A percentile compares a stretch with the other conserved stretches of the same genome.
phyloP scores from a whole-genome alignment of 2,329 filamentous ascomycete genomes.

The Orbilia brochopaga region DNA sequence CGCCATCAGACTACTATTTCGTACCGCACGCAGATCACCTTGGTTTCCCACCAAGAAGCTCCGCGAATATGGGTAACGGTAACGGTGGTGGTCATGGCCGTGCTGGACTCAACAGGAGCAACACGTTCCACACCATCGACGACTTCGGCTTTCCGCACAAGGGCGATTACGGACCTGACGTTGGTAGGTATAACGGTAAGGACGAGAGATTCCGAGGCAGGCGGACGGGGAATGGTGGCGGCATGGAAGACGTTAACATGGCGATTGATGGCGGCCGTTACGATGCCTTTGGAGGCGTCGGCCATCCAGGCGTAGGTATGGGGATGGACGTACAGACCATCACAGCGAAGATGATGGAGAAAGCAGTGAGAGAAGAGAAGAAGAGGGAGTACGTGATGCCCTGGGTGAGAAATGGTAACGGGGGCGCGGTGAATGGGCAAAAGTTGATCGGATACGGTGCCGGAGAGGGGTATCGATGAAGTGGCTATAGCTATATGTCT shows the following conservation, averaged over 20 bases:
- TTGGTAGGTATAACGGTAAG: slow-evolving; percentile 26
- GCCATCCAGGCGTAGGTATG: background rate
- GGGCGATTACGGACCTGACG: slow-evolving; percentile 29
- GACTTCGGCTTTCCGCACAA: slow-evolving; percentile 31
- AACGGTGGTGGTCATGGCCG: slow-evolving; percentile 10
- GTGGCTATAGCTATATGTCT: too few relatives aligned
- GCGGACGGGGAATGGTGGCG: slow-evolving; percentile 12
- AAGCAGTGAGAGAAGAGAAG: slow-evolving; percentile 41
- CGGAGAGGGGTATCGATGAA: slow-evolving; percentile 35
- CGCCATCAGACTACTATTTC: slow-evolving; percentile 46
- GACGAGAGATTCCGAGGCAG: slow-evolving; percentile 36
- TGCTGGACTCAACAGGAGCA: slow-evolving; percentile 14
- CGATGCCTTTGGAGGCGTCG: slow-evolving; percentile 16
- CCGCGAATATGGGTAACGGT: slow-evolving; percentile 13
- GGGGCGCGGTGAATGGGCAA: slow-evolving; percentile 14
- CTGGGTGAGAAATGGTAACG: slow-evolving; percentile 30
- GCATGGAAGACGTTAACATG: slow-evolving; percentile 27
- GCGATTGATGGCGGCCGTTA: slow-evolving; percentile 16
- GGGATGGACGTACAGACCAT: slow-evolving; percentile 32
- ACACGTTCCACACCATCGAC: slow-evolving; percentile 31
- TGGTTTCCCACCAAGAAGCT: slow-evolving; percentile 24
- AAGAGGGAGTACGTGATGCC: slow-evolving; percentile 47
- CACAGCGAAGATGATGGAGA: slow-evolving; percentile 44
- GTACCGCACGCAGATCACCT: slow-evolving; percentile 37
- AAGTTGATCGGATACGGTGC: slow-evolving; percentile 40